Conservation (phyloP, 1,139 yeast species). For the Candida sanyaensis region DNA sequence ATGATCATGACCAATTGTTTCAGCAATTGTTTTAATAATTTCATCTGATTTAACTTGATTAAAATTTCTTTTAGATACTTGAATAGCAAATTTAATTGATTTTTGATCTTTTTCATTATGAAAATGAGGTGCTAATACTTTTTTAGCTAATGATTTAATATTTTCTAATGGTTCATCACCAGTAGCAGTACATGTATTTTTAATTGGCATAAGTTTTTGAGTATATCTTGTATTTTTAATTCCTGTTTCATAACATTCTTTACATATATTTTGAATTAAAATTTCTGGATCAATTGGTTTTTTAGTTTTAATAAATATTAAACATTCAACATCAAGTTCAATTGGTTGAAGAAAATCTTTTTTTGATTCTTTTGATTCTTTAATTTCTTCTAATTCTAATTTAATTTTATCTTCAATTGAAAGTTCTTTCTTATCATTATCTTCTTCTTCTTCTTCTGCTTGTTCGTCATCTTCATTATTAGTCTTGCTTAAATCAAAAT, state of each 20-base stretch:
- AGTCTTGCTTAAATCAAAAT: slow-evolving; percentile 41
- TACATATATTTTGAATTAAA: slow-evolving; percentile 64
- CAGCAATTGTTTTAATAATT: slow-evolving; percentile 72
- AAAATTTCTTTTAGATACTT: slow-evolving; percentile 78
- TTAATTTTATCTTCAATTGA: slow-evolving; percentile 78
- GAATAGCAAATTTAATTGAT: slow-evolving; percentile 74
- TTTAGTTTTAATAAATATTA: slow-evolving; percentile 77
- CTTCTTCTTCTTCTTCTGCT: slow-evolving; percentile 24
- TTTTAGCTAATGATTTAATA: slow-evolving; percentile 54
- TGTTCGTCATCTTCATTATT: slow-evolving; percentile 27
- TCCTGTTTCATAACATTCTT: slow-evolving; percentile 53
- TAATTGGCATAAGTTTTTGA: slow-evolving; percentile 80
- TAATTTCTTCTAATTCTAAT: slow-evolving; percentile 63
- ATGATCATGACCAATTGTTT: slow-evolving; percentile 65
- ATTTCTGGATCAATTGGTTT: slow-evolving; percentile 77
- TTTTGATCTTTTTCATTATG: slow-evolving; percentile 52
- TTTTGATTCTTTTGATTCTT: slow-evolving; percentile 39
- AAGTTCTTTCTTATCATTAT: slow-evolving; percentile 33
- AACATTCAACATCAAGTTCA: slow-evolving; percentile 80
- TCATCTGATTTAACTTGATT: slow-evolving; percentile 67
- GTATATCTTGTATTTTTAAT: slow-evolving; percentile 67
- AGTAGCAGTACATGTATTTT: slow-evolving; percentile 72
- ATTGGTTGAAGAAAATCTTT: slow-evolving; percentile 60
- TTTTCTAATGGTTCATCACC: slow-evolving; percentile 47
- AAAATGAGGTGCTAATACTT: slow-evolving; percentile 68